phyloP scores from a whole-genome alignment of 495 filamentous ascomycete species.

The Glarea lozoyensis region DNA sequence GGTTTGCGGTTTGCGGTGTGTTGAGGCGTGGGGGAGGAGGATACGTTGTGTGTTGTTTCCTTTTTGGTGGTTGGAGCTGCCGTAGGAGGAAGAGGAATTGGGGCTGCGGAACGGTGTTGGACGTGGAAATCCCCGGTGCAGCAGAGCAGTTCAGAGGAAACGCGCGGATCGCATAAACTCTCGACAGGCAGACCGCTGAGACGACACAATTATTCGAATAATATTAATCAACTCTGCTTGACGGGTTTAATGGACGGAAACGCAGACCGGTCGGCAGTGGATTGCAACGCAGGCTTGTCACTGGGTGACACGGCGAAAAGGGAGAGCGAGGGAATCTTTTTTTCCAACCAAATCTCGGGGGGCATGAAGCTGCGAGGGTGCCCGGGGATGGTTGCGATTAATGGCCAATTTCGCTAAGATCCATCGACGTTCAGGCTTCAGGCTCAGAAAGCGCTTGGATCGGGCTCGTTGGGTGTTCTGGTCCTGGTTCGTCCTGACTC shows the following conservation, averaged over 20 bases:
- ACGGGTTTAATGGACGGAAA: too few species aligned
- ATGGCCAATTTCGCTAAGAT: slow-evolving; percentile 12
- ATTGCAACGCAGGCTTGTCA: background rate
- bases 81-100: background rate
- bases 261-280: background rate
- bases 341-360: slow-evolving; percentile 5
- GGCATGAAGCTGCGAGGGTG: slow-evolving; percentile 2
- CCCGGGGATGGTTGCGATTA: slow-evolving; percentile 2
- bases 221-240: background rate
- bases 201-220: background rate
- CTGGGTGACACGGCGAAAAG: background rate
- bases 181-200: background rate
- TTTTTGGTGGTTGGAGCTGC: background rate
- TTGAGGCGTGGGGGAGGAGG: background rate
- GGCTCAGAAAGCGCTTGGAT: too few species aligned
- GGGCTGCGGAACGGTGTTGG: background rate
- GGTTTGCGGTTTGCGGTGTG: slow-evolving; percentile 1
- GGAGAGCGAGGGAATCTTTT: background rate
- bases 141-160: background rate
- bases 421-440: background rate
- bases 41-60: too few species aligned
- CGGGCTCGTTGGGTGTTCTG: background rate
- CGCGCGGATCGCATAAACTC: background rate
- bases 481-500: background rate
- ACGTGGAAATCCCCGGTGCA: background rate